These are phyloP conservation scores for Kregervanrija delftensis DNA, from an alignment of 805 yeast genomes.

Conservation along the genomic window DNA sequence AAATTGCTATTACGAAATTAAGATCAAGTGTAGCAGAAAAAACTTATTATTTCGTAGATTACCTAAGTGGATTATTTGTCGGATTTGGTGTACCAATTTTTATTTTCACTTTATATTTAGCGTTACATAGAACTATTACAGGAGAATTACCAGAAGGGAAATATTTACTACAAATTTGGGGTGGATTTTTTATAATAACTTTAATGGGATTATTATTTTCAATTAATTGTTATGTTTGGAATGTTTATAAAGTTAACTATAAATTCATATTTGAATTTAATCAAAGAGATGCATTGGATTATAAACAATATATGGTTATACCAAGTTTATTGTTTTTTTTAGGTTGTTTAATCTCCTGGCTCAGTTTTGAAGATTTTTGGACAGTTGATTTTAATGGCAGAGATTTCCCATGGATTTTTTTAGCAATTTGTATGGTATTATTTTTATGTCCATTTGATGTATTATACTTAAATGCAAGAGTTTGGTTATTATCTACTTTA, in stretches of 20 bases:
- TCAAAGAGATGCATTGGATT: slow-evolving; percentile 58
- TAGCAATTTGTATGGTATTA: slow-evolving; percentile 43
- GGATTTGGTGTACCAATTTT: slow-evolving; percentile 71
- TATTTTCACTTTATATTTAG: slow-evolving; percentile 45
- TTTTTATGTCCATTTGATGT: slow-evolving; percentile 57
- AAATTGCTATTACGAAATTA: slow-evolving; percentile 64
- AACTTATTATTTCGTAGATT: slow-evolving; percentile 41
- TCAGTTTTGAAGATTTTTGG: slow-evolving; percentile 69
- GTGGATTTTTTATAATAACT: slow-evolving; percentile 68
- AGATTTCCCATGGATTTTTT: slow-evolving; percentile 75
- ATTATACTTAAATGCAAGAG: slow-evolving; percentile 55
- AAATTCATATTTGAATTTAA: slow-evolving; percentile 88
- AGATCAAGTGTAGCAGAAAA: slow-evolving; percentile 37
- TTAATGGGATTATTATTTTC: slow-evolving; percentile 61
- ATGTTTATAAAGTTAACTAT: slow-evolving; percentile 71
- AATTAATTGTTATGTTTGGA: slow-evolving; percentile 68
- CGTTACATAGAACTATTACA: slow-evolving; percentile 29
- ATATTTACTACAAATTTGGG: slow-evolving; percentile 82
- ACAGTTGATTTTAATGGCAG: slow-evolving; percentile 51
- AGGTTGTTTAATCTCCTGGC: slow-evolving; percentile 60
- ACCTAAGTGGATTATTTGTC: slow-evolving; percentile 56
- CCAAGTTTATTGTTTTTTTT: slow-evolving; percentile 55
- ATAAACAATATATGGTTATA: slow-evolving; percentile 55
- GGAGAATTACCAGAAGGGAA: slow-evolving; percentile 47
- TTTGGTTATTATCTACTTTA: slow-evolving; percentile 67